These are phyloP conservation scores for Marasmius oreades DNA, from an alignment of 1,284 basidiomycete species.

Conservation along the genomic window DNA sequence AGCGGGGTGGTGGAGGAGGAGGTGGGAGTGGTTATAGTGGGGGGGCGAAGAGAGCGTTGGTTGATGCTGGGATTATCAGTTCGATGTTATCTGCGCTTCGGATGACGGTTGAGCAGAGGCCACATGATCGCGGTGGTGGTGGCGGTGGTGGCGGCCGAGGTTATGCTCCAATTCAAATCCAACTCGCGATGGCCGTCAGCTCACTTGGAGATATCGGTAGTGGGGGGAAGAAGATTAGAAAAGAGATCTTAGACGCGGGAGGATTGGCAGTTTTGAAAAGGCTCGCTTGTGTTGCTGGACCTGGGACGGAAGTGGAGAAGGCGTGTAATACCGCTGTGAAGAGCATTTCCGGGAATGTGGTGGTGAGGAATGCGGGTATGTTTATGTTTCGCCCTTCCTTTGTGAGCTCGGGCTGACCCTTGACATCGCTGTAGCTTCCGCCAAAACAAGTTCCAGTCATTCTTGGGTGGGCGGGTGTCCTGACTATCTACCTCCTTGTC, in stretches of 20 bases:
- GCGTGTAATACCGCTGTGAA: not conserved
- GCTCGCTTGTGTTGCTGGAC: not conserved
- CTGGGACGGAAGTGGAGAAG: not conserved
- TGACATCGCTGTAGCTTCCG: not conserved
- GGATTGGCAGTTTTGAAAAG: constrained; percentile 22
- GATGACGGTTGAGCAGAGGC: not conserved
- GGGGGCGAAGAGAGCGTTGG: constrained; percentile 19
- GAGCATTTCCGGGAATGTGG: not conserved
- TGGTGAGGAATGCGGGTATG: not conserved
- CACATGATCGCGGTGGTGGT: too few species aligned
- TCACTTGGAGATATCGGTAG: constrained; percentile 23
- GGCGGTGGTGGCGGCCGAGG: constrained; percentile 19
- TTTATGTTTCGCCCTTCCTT: not conserved
- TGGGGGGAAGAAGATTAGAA: constrained; percentile 20
- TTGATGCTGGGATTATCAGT: constrained; percentile 20
- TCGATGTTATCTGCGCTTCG: constrained; percentile 21
- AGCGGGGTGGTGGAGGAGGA: constrained; percentile 25
- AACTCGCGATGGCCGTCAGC: constrained; percentile 22
- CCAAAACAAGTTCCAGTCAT: not conserved
- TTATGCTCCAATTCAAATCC: constrained; percentile 20
- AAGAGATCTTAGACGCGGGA: constrained; percentile 24
- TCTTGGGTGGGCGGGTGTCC: not conserved
- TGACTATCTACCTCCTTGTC: not conserved
- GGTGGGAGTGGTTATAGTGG: too few species aligned
- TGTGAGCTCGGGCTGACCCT: not conserved